Evolutionary conservation across 164 flowering plant genomes (phyloP).

Genomic region (Houttuynia cordata): DNA sequence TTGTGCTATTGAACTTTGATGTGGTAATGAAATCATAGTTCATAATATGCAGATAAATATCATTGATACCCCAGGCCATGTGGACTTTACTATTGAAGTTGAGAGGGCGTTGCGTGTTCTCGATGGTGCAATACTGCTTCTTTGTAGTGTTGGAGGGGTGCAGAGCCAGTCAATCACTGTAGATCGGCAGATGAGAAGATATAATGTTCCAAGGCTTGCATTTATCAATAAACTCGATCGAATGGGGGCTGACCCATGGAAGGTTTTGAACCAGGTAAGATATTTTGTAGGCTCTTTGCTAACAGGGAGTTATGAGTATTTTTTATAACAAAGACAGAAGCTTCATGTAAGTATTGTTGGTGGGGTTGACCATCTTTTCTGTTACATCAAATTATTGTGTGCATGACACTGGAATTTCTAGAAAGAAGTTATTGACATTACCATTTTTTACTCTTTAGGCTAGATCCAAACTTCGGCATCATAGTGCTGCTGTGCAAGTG

Average conservation of each 20-base stretch:
- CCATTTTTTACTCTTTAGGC: conserved; percentile 29
- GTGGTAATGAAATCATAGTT: neutral
- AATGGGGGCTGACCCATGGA: conserved; percentile 99
- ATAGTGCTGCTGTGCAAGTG: conserved; percentile 97
- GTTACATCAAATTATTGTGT: neutral
- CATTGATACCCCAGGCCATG: conserved; percentile 98
- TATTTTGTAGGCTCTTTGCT: neutral
- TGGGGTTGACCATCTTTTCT: neutral
- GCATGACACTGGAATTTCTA: neutral
- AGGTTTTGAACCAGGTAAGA: conserved; percentile 80
- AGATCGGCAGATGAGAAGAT: conserved; percentile 98
- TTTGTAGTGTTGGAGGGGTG: conserved; percentile 99
- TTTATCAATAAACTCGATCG: conserved; percentile 97
- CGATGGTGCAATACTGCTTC: conserved; percentile 97
- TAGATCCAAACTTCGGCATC: conserved; percentile 90
- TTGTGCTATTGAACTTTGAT: neutral
- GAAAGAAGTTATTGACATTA: neutral
- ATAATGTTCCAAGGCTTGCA: conserved; percentile 91
- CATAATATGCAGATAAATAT: conserved; percentile 66
- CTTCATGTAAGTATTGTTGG: neutral
- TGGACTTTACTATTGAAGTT: conserved; percentile 98
- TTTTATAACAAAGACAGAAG: neutral
- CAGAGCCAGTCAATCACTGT: conserved; percentile 99
- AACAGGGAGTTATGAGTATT: neutral
- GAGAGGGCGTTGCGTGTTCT: conserved; percentile 98